Base-by-base conservation (phyloP, 31 red algal species). In the Porphyra umbilicalis region DNA sequence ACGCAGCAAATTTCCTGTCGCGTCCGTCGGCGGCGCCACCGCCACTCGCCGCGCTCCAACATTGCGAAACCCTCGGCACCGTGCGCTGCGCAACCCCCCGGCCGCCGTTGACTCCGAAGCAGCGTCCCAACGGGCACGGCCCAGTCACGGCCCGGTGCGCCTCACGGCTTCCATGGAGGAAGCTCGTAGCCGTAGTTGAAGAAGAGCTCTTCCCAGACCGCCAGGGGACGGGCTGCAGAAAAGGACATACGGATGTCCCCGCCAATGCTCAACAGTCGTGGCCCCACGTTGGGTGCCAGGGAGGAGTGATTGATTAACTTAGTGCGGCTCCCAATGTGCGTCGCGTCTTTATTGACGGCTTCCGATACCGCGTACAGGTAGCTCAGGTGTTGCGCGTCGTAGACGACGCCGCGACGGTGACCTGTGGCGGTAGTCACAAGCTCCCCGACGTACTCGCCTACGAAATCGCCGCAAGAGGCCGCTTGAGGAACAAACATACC, bases 361-460 rank as follows among this genome's bases (percentile, higher is more conserved):
- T 78, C 81, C 39, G 91, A 90, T 35, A 88, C 89, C 33, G 90
- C 87, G 79, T 94, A 98, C 35, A 98, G 77, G 87, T 91, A 98
- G 0, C 86, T 91, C 77, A 92, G 90, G 39, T 84, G 82, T 9
- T 88, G 78, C 74, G 84, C 82, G 74, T 98, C 92, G 76, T 98
- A 94, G 6, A 94, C 78, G n/a, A 86, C 71, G 80, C 90, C 96
- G 33, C 96, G 91, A 32, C 89, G 78, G 39, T 94, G 92, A 2
- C 87, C 90, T 40, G 92, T 89, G 46, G 89, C 77, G 75, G 93
- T 79, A 14, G 78, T 80, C 30, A 99, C 90, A 20, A 96, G 77
- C 81, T 99, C 94, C 36, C 97, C 97, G 4, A 94, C 87, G 85
- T 99, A 99, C 57, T 99, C 97, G 39, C 89, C 92, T 74, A 99